Percentiles rank a stretch among this genome's conserved stretches.
phyloP scores from a whole-genome alignment of 495 filamentous ascomycete species.

The Annulohypoxylon bovei region DNA sequence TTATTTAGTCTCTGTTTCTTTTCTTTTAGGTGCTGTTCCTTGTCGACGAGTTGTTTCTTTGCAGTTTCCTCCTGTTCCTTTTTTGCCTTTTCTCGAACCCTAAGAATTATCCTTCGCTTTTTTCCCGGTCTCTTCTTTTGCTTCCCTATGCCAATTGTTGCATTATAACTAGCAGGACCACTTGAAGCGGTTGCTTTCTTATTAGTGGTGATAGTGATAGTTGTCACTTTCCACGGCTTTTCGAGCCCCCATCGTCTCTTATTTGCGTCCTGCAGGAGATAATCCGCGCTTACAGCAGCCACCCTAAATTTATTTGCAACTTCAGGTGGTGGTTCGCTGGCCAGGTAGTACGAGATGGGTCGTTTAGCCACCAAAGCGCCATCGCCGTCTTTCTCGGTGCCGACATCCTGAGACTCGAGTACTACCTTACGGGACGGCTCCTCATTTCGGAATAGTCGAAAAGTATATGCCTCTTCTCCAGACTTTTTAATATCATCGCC shows the following conservation, averaged over 20 bases:
- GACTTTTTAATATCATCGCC: conserved; percentile 23
- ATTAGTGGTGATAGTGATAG: conserved; percentile 37
- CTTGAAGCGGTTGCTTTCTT: not conserved
- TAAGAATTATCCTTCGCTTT: conserved; percentile 60
- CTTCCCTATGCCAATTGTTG: conserved; percentile 25
- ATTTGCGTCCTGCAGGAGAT: conserved; percentile 52
- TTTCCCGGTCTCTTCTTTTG: conserved; percentile 61
- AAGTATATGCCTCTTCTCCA: conserved; percentile 57
- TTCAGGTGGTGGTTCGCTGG: conserved; percentile 46
- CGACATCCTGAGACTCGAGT: conserved; percentile 42
- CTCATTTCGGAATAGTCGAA: conserved; percentile 63
- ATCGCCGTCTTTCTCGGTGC: conserved; percentile 32
- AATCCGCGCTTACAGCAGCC: conserved; percentile 57
- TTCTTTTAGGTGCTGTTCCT: conserved; percentile 61
- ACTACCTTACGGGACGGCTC: conserved; percentile 49
- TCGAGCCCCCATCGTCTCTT: conserved; percentile 62
- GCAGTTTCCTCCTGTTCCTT: conserved; percentile 47
- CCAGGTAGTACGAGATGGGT: conserved; percentile 58
- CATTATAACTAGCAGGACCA: not conserved
- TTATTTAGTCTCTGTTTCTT: conserved; percentile 64
- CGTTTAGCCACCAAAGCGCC: conserved; percentile 53
- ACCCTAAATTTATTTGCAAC: conserved; percentile 45
- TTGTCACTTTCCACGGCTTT: conserved; percentile 65
- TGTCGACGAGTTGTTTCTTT: conserved; percentile 47
- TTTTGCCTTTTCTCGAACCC: conserved; percentile 49